A percentile compares a stretch with the other conserved stretches of the same genome.
phyloP scores from a whole-genome alignment of 2,329 filamentous ascomycete genomes.

The Pyricularia pennisetigena region DNA sequence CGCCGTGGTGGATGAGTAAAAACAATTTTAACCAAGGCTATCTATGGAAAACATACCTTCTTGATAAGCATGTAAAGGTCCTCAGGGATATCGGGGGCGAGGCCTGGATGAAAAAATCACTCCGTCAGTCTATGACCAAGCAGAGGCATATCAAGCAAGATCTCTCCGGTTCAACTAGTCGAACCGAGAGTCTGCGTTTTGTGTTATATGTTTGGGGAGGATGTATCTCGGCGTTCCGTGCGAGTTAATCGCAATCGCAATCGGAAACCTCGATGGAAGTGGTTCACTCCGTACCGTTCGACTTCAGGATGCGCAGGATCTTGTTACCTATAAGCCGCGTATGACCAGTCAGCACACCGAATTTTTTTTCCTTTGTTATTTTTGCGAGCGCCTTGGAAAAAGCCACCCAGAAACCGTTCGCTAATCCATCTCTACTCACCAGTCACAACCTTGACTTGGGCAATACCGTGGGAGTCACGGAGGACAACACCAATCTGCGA shows the following conservation, averaged over 20 bases:
- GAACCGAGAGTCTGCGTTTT: not conserved
- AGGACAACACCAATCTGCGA: constrained; percentile 99
- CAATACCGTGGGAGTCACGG: constrained; percentile 94
- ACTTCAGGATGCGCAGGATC: constrained; percentile 98
- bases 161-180: constrained; percentile 7
- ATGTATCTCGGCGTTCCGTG: not conserved
- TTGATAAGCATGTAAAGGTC: constrained; percentile 99
- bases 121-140: constrained; percentile 87
- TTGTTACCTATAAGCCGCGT: constrained; percentile 69
- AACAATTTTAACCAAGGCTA: not conserved
- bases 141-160: constrained; percentile 56
- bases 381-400: constrained; percentile 1
- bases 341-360: not conserved
- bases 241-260: not conserved
- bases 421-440: constrained; percentile 48
- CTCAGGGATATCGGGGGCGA: constrained; percentile 97
- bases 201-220: not conserved
- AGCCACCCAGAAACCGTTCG: not conserved
- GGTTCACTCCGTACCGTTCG: constrained; percentile 69
- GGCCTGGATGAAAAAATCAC: constrained; percentile 75
- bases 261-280: constrained; percentile 7
- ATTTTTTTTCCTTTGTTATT: too few relatives aligned
- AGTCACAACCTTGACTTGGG: constrained; percentile 95
- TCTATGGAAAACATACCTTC: constrained; percentile 56
- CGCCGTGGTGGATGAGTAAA: not conserved